Evolutionary conservation across 2,329 filamentous ascomycete species (phyloP).

Genomic region (Ustulina deusta): DNA sequence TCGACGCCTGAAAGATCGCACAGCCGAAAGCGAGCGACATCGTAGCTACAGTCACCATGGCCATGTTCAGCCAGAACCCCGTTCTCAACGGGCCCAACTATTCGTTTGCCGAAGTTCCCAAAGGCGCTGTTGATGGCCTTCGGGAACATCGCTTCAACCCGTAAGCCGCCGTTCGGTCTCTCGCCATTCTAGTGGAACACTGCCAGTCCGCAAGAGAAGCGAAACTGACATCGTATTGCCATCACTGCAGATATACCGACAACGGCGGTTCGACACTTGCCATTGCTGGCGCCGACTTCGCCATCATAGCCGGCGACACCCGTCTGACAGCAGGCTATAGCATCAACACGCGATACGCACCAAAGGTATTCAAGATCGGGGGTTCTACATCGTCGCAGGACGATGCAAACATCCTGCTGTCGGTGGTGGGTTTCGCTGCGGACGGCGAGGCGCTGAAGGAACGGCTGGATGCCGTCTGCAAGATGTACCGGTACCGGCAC

Average conservation of each 20-base stretch:
- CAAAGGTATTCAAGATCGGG: slow-evolving; percentile 97
- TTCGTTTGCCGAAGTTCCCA: slow-evolving; percentile 72
- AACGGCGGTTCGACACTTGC: slow-evolving; percentile 97
- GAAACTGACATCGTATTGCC: slow-evolving; percentile 32
- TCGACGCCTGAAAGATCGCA: slow-evolving; percentile 12
- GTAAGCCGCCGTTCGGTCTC: slow-evolving; percentile 64
- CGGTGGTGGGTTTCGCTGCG: slow-evolving; percentile 94
- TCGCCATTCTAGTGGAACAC: not conserved
- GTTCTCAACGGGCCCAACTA: slow-evolving; percentile 77
- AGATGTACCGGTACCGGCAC: slow-evolving; percentile 99
- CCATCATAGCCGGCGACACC: slow-evolving; percentile 97
- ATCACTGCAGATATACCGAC: slow-evolving; percentile 82
- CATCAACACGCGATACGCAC: slow-evolving; percentile 96
- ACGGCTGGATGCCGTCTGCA: slow-evolving; percentile 92
- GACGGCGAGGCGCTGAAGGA: slow-evolving; percentile 95
- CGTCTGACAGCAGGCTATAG: slow-evolving; percentile 96
- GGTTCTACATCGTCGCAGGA: slow-evolving; percentile 87
- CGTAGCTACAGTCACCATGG: slow-evolving; percentile 59
- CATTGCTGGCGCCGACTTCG: slow-evolving; percentile 93
- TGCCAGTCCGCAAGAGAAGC: not conserved
- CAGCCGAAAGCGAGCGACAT: slow-evolving; percentile 21
- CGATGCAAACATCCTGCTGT: slow-evolving; percentile 87
- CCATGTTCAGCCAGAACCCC: slow-evolving; percentile 78
- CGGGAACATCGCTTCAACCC: slow-evolving; percentile 91
- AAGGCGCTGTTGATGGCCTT: slow-evolving; percentile 64